Percentiles rank a stretch among this genome's conserved stretches.
phyloP scores from a whole-genome alignment of 2,329 filamentous ascomycete genomes.

The Talaromyces sp. region DNA sequence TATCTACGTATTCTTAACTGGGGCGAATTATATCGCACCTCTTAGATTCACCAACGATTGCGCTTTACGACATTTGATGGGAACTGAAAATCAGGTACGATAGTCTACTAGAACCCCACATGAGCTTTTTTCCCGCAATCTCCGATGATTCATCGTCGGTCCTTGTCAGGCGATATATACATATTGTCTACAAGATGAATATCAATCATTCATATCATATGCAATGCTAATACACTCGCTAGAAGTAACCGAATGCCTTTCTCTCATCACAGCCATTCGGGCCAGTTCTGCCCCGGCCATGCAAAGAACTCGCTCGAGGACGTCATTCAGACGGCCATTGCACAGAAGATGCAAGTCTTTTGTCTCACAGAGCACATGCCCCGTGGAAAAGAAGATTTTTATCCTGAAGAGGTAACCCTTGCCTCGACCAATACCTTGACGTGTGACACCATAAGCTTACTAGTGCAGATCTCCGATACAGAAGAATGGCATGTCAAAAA shows the following conservation, averaged over 20 bases:
- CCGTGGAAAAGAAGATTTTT: constrained; percentile 71
- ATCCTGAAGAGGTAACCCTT: constrained; percentile 73
- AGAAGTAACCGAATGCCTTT: constrained; percentile 63
- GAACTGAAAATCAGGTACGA: background rate
- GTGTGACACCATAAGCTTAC: constrained; percentile 19
- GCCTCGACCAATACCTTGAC: constrained; percentile 10
- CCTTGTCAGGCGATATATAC: background rate
- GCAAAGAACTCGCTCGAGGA: constrained; percentile 81
- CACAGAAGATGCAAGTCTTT: constrained; percentile 73
- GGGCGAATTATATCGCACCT: background rate
- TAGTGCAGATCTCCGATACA: constrained; percentile 14
- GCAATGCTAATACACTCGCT: background rate
- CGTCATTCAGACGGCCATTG: constrained; percentile 73
- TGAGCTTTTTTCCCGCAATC: background rate
- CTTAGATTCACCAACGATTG: background rate
- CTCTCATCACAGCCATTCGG: constrained; percentile 96
- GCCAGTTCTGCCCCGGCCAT: constrained; percentile 91
- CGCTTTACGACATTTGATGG: background rate
- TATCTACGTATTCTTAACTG: background rate
- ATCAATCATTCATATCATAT: background rate
- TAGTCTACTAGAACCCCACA: background rate
- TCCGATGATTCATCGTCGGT: background rate
- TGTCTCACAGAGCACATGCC: constrained; percentile 96
- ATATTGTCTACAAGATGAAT: background rate
- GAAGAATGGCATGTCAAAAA: constrained; percentile 41